Base-by-base conservation (phyloP, 1,284 basidiomycete species). In the Porphyrellus sp. region DNA sequence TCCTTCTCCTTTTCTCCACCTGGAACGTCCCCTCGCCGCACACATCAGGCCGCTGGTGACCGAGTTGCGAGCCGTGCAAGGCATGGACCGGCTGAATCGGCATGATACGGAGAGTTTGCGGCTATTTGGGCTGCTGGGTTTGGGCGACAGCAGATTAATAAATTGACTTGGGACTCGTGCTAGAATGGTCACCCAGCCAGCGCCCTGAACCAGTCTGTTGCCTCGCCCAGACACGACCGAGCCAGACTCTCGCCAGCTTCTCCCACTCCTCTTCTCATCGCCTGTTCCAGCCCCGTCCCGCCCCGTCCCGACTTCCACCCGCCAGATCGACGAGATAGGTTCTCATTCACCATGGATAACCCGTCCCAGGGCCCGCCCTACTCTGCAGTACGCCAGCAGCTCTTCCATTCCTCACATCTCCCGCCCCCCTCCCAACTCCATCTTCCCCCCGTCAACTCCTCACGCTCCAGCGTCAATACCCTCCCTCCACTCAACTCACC, bases 361-460 rank as follows among this genome's bases (percentile, higher is more conserved):
- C 54, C 56, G n/a, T 55, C 63, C 1, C 63, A 65, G 18, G 59
- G 59, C 37, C 59, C 56, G n/a, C 55, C 59, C 5, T 63, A 66
- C 56, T 49, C 65, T 1, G 43, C 53, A 30, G 63, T 64, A 0
- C 65, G 67, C 12, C 63, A 69, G 11, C 68, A 70, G 18, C 49
- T 69, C 16, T 70, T 68, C 50, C 70, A 70, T n/a, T 69, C 69
- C 0, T 62, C 72, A 1, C 74, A 77, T 56, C 74, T 78, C 23
- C 74, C 76, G 0, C 77, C 76, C 1, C 75, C 76, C 0, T 74
- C 75, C 0, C 72, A 74, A 50, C 67, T 78, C 28, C 74, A 75
- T 42, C 71, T 76, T n/a, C 67, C 71, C 5, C 63, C 68, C 28
- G 63, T 69, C 11, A 69, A 62, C 28, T 47, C 70, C 24, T 63